Base-by-base conservation (phyloP, 2,329 filamentous ascomycete genomes). In the Coniochaeta hoffmannii region DNA sequence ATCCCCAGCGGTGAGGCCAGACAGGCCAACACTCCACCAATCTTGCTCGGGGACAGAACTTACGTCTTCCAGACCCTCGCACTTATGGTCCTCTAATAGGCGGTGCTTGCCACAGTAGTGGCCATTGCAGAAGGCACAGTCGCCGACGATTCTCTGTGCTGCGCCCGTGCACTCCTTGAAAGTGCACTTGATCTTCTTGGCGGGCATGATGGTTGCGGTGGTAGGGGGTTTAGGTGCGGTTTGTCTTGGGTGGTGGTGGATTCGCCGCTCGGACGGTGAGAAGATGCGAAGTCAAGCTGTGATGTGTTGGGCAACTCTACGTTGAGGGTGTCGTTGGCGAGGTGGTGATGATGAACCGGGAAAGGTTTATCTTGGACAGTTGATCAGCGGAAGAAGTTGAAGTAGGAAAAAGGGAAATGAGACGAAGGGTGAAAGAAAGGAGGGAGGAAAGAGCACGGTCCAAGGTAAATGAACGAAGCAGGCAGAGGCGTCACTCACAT, bases 101-200 rank as follows among this genome's bases (percentile, higher is more conserved):
- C 94, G 83, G 75, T 99, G 94, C 77, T 91, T 96, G 65, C 90
- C 90, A 75, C 94, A 99, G 78, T 90, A 97, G 70, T 95, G 89
- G 49, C 92, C 91, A 55, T 87, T 80, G 77, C 94, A 99, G 79
- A 97, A 97, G 59, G 86, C 87, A 75, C 94, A 99, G 76, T 97
- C 93, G 55, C 94, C 94, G 57, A 97, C 89, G 66, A 99, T 97
- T 62, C 90, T 87, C 73, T 97, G 92, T 15, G 91, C 92, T 30
- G 83, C 82, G 64, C 90, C 86, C 69, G 85, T 90, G 84, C 94
- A 97, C 64, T 91, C 86, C 74, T 93, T 92, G 77, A 89, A 91
- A 61, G 81, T 87, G 79, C 94, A 97, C 65, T 89, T 86, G 64
- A 88, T 85, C 80, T 89, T 90, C 76, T 87, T 89, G 59, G 85